Evolutionary conservation across 108 stramenopile genomes (phyloP), one percentile per base, ranked within the genome.

Genomic region (Skeletonema grethae): DNA sequence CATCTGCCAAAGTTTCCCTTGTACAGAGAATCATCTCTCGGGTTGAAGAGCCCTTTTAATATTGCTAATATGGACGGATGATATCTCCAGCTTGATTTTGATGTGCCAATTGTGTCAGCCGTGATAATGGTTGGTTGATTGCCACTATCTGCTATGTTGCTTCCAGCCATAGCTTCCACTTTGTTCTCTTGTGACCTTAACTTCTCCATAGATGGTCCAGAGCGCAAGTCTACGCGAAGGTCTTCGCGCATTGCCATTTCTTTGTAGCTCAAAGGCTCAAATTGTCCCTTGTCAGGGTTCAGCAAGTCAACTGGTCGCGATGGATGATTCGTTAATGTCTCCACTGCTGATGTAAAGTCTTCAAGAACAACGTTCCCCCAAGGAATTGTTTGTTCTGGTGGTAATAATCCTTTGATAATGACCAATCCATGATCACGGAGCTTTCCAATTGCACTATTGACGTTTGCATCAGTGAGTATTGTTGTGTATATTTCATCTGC

Each of bases 221-320:
- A 65, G 48, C 93, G 62, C 31, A 94, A 60, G 81, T 94, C 93
- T 29, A 94, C 62, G 7, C 93, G 87, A 15, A 94, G 65, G 65
- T 94, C 90, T 84, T 92, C 94, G 48, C 94, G 63, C 94, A 92
- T 92, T n/a, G 91, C 86, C 70, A 91, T 69, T 79, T 95, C 94
- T 63, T 76, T 77, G 48, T 92, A 95, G 56, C 67, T 66, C 55
- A 88, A 68, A 12, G 90, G 93, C 48, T 91, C 89, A 36, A 53
- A 67, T 38, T 58, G 22, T 16, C 75, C 81, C 5, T 45, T 48
- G 7, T 76, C 71, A 15, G 90, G 90, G 74, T 91, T 73, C 57
- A 83, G 76, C 7, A 94, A 57, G 68, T 94, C 84, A 6, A 94
- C 87, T 34, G 78, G 78, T 34, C 78, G 66, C 2, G 48, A 13